phyloP scores from a whole-genome alignment of 1,284 basidiomycete genomes.

The Cystobasidium slooffiae region DNA sequence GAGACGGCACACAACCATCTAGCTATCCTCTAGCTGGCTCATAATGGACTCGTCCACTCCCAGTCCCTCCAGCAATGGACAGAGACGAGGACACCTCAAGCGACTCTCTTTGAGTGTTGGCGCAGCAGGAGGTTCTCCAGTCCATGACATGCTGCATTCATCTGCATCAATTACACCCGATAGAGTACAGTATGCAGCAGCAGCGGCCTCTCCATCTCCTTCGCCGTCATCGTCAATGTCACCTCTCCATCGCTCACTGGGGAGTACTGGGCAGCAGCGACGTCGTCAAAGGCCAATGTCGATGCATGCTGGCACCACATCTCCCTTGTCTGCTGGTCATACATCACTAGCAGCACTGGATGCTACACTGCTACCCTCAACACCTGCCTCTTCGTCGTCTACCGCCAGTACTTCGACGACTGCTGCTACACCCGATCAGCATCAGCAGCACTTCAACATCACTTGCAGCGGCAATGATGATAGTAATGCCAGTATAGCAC shows the following conservation, averaged over 20 bases:
- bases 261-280: background rate
- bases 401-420: background rate
- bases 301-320: slow-evolving; percentile 23
- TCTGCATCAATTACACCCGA: slow-evolving; percentile 3
- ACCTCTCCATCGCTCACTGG: slow-evolving; percentile 36
- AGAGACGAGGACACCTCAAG: slow-evolving; percentile 19
- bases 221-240: slow-evolving; percentile 2
- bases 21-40: too few species aligned
- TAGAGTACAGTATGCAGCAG: background rate
- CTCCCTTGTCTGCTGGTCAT: slow-evolving; percentile 15
- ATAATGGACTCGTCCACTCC: slow-evolving; percentile 6
- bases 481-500: background rate
- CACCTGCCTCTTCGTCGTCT: slow-evolving; percentile 1
- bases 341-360: background rate
- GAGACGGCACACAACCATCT: too few species aligned
- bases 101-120: slow-evolving; percentile 14
- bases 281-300: slow-evolving; percentile 35
- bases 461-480: background rate
- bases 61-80: background rate
- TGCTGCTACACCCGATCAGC: slow-evolving; percentile 10
- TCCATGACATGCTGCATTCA: background rate
- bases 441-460: background rate
- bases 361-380: background rate
- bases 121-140: background rate
- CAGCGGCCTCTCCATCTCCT: background rate